These are phyloP conservation scores for Microdochium nivale DNA, from an alignment of 2,329 filamentous ascomycete species.

Conservation along the genomic window DNA sequence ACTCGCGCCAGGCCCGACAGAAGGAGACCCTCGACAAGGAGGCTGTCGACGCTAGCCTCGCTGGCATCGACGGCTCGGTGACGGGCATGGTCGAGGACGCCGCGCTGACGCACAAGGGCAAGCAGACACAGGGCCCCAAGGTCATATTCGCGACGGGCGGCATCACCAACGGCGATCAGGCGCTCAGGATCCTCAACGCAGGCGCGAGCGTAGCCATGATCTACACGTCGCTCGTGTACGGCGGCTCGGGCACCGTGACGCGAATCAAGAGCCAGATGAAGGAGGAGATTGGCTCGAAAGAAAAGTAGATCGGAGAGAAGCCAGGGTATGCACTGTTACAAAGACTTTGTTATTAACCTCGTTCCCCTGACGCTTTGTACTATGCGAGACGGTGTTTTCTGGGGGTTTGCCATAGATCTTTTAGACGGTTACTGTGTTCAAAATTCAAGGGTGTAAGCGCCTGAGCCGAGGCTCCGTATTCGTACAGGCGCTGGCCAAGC, in stretches of 20 bases:
- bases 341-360: too few relatives aligned
- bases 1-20: conserved; percentile 7
- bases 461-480: too few relatives aligned
- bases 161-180: conserved; percentile 82
- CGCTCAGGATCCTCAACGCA: conserved; percentile 71
- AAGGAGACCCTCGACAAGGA: conserved; percentile 12
- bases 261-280: conserved; percentile 57
- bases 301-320: too few relatives aligned
- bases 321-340: too few relatives aligned
- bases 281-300: conserved; percentile 19
- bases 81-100: conserved; percentile 16
- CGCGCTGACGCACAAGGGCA: conserved; percentile 18
- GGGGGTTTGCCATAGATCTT: too few relatives aligned
- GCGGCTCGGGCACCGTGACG: conserved; percentile 55
- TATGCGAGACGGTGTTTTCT: too few relatives aligned
- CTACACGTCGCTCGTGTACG: conserved; percentile 69
- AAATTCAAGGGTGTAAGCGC: too few relatives aligned
- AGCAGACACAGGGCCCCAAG: conserved; percentile 41
- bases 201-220: conserved; percentile 88
- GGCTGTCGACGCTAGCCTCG: conserved; percentile 21
- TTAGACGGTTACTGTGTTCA: too few relatives aligned
- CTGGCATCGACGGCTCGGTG: conserved; percentile 24
- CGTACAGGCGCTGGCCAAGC: too few relatives aligned
- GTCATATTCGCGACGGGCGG: conserved; percentile 91
- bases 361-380: too few relatives aligned